These are phyloP conservation scores for Balansia obtecta DNA, from an alignment of 2,329 filamentous ascomycete species.

Conservation along the genomic window DNA sequence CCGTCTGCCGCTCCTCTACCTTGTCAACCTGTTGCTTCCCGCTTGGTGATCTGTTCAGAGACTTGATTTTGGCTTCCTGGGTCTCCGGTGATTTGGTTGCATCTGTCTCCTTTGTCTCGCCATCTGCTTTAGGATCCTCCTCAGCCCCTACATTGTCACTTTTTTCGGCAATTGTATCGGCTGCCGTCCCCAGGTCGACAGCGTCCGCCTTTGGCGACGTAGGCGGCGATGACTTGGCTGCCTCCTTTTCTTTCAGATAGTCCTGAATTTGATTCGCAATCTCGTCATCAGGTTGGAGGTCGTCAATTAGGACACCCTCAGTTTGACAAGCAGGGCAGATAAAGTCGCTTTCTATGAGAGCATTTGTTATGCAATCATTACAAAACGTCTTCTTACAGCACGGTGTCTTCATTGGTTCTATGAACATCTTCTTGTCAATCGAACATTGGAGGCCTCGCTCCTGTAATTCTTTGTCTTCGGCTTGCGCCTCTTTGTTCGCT, in stretches of 20 bases:
- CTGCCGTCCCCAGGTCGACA: conserved; percentile 25
- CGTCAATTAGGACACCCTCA: conserved; percentile 86
- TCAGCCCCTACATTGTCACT: conserved; percentile 23
- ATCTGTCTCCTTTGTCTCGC: conserved; percentile 9
- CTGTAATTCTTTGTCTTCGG: conserved; percentile 75
- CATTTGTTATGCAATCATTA: conserved; percentile 98
- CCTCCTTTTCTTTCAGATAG: conserved; percentile 50
- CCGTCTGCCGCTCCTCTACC: conserved; percentile 23
- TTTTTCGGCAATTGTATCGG: conserved; percentile 22
- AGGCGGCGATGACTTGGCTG: conserved; percentile 28
- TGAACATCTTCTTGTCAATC: conserved; percentile 95
- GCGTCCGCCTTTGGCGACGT: conserved; percentile 24
- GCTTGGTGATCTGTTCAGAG: conserved; percentile 17
- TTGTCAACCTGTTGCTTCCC: conserved; percentile 19
- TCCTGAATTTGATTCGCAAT: conserved; percentile 65
- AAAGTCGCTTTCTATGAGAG: conserved; percentile 96
- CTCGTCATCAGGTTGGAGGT: conserved; percentile 74
- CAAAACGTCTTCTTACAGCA: conserved; percentile 98
- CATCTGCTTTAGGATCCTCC: background rate
- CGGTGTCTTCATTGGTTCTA: conserved; percentile 97
- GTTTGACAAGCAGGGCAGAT: conserved; percentile 85
- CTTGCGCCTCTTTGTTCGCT: conserved; percentile 63
- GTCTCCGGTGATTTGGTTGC: conserved; percentile 22
- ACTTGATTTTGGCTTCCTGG: conserved; percentile 12
- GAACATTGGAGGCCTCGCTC: conserved; percentile 84